phyloP scores from a whole-genome alignment of 345 rosid genomes.

The Acer saccharum region DNA sequence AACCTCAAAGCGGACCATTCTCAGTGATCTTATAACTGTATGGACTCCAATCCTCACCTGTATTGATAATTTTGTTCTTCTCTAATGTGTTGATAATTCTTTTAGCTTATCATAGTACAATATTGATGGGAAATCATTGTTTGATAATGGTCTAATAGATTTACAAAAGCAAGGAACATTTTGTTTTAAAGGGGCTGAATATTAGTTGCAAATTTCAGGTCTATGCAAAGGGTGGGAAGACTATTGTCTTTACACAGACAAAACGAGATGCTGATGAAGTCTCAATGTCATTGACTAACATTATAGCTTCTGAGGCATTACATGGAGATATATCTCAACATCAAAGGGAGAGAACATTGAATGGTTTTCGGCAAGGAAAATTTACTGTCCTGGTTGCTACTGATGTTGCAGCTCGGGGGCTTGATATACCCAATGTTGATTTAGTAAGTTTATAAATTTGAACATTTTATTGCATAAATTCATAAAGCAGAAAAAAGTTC shows the following conservation, averaged over 20 bases:
- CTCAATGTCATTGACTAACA: slow-evolving; percentile 71
- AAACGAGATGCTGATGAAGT: slow-evolving; percentile 98
- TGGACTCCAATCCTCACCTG: slow-evolving; percentile 10
- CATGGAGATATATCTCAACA: slow-evolving; percentile 99
- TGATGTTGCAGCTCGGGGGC: slow-evolving; percentile 98
- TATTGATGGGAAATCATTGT: background rate
- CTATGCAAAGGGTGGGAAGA: slow-evolving; percentile 96
- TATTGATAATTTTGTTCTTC: background rate
- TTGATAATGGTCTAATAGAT: background rate
- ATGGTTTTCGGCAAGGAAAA: slow-evolving; percentile 92
- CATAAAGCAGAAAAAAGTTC: background rate
- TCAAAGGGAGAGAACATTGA: slow-evolving; percentile 97
- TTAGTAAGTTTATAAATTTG: slow-evolving; percentile 51
- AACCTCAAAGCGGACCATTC: slow-evolving; percentile 77
- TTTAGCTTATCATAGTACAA: background rate
- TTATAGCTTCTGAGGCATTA: slow-evolving; percentile 92
- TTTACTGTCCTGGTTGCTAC: slow-evolving; percentile 98
- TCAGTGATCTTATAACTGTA: slow-evolving; percentile 92
- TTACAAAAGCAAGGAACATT: slow-evolving; percentile 3
- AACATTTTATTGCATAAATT: background rate
- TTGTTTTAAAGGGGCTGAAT: background rate
- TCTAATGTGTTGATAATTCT: background rate
- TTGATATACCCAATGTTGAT: slow-evolving; percentile 97
- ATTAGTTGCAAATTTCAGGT: slow-evolving; percentile 50
- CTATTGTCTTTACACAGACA: slow-evolving; percentile 95